A percentile compares a stretch with the other conserved stretches of the same genome.
These are phyloP conservation scores for Mycena olivaceomarginata DNA, from an alignment of 768 basidiomycete genomes.

Conservation along the genomic window DNA sequence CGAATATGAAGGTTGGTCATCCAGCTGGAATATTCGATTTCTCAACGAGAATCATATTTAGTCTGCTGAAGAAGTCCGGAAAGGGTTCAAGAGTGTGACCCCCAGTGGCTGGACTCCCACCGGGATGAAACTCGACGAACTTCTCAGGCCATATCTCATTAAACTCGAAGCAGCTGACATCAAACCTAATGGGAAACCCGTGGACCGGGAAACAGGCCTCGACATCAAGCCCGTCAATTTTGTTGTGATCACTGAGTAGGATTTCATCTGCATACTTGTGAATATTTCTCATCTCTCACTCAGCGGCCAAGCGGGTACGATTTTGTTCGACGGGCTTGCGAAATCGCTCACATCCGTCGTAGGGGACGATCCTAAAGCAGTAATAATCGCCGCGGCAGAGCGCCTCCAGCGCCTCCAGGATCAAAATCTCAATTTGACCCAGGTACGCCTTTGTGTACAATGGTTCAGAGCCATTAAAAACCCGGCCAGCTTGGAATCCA, in stretches of 20 bases:
- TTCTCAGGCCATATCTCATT: constrained; percentile 52
- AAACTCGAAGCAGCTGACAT: constrained; percentile 52
- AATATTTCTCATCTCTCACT: too few relatives aligned
- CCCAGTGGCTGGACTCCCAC: constrained; percentile 67
- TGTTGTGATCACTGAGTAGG: constrained; percentile 78
- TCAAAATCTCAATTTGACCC: constrained; percentile 20
- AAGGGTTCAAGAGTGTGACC: constrained; percentile 66
- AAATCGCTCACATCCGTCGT: not conserved
- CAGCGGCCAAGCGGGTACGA: too few relatives aligned
- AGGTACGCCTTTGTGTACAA: not conserved
- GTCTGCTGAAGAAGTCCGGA: constrained; percentile 59
- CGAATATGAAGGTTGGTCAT: constrained; percentile 60
- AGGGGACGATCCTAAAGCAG: constrained; percentile 72
- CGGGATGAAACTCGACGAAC: constrained; percentile 55
- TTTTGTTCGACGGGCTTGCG: not conserved
- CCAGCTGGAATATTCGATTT: not conserved
- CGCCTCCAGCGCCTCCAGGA: constrained; percentile 66
- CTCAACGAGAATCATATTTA: constrained; percentile 42
- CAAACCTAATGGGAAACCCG: constrained; percentile 36
- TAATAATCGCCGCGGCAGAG: constrained; percentile 66
- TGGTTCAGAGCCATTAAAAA: not conserved
- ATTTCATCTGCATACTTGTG: not conserved
- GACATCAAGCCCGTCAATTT: constrained; percentile 74
- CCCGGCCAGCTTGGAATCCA: constrained; percentile 75
- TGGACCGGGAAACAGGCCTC: constrained; percentile 45